Percentiles rank a stretch among this genome's conserved stretches.
phyloP scores from a whole-genome alignment of 495 filamentous ascomycete species.

The Oidiodendron maius region DNA sequence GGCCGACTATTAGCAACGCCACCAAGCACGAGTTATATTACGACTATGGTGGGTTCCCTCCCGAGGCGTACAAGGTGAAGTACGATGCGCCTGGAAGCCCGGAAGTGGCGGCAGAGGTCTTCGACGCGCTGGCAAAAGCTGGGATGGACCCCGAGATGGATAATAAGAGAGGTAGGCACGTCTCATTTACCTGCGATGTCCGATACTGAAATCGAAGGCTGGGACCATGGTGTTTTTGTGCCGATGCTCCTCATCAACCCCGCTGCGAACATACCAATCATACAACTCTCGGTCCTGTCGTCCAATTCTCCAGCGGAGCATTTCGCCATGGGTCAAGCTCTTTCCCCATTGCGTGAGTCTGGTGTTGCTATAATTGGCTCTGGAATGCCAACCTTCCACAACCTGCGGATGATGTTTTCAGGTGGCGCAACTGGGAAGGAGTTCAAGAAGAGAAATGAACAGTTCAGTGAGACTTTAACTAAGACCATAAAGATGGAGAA shows the following conservation, averaged over 20 bases:
- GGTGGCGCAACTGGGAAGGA: slow-evolving; percentile 54
- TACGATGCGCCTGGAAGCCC: slow-evolving; percentile 34
- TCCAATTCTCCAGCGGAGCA: slow-evolving; percentile 60
- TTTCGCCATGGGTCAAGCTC: slow-evolving; percentile 64
- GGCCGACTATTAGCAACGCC: slow-evolving; percentile 28
- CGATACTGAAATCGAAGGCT: too few relatives aligned
- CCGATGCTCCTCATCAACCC: slow-evolving; percentile 49
- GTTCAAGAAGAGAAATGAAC: slow-evolving; percentile 74
- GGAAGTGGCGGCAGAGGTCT: slow-evolving; percentile 30
- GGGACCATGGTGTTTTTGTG: slow-evolving; percentile 64
- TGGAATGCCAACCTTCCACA: slow-evolving; percentile 80
- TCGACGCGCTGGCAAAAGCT: slow-evolving; percentile 20
- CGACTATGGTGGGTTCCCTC: slow-evolving; percentile 36
- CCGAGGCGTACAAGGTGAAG: slow-evolving; percentile 31
- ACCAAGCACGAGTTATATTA: slow-evolving; percentile 31
- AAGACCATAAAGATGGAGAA: slow-evolving; percentile 29
- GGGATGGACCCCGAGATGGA: slow-evolving; percentile 25
- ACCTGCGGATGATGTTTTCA: slow-evolving; percentile 58
- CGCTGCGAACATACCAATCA: slow-evolving; percentile 63
- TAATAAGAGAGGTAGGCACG: slow-evolving; percentile 34
- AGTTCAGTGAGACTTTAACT: slow-evolving; percentile 46
- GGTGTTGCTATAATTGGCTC: slow-evolving; percentile 69
- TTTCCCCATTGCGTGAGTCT: slow-evolving; percentile 63
- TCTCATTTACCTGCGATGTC: neutral
- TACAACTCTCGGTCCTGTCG: slow-evolving; percentile 67